Evolutionary conservation across 164 flowering plant species (phyloP).

Genomic region (Euptelea pleiosperma): DNA sequence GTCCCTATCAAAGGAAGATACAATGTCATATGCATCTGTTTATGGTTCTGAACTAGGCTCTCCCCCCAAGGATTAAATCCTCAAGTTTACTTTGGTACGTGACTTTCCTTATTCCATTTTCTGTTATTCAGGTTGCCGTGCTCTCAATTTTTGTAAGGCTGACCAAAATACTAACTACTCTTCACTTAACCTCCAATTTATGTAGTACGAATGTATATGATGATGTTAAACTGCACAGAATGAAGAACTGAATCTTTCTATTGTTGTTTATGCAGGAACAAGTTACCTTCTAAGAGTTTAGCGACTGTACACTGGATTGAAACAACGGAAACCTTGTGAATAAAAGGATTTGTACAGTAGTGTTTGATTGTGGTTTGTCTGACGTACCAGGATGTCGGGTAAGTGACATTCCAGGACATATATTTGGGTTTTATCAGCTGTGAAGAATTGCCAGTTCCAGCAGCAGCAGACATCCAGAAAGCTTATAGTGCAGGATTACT

Average conservation of each 20-base stretch:
- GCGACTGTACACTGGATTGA: conserved; percentile 22
- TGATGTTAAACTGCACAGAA: too few species aligned
- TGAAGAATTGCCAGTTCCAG: background rate
- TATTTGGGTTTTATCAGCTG: conserved; percentile 6
- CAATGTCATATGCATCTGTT: conserved; percentile 71
- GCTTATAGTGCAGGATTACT: too few species aligned
- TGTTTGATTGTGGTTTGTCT: conserved; percentile 25
- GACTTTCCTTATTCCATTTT: background rate
- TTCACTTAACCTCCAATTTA: too few species aligned
- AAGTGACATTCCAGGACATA: conserved; percentile 26
- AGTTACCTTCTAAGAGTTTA: background rate
- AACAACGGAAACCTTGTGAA: conserved; percentile 37
- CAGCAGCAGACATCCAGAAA: too few species aligned
- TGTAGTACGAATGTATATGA: too few species aligned
- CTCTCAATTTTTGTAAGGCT: background rate
- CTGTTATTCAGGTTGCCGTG: background rate
- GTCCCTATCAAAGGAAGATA: conserved; percentile 73
- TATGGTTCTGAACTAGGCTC: conserved; percentile 79
- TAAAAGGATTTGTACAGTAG: conserved; percentile 42
- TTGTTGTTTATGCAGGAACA: conserved; percentile 28
- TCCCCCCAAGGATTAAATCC: conserved; percentile 46
- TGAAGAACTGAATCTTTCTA: background rate
- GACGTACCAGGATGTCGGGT: conserved; percentile 7
- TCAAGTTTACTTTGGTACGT: conserved; percentile 23
- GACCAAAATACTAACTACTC: too few species aligned